phyloP scores from a whole-genome alignment of 345 rosid genomes.

The Nasturtium officinale region DNA sequence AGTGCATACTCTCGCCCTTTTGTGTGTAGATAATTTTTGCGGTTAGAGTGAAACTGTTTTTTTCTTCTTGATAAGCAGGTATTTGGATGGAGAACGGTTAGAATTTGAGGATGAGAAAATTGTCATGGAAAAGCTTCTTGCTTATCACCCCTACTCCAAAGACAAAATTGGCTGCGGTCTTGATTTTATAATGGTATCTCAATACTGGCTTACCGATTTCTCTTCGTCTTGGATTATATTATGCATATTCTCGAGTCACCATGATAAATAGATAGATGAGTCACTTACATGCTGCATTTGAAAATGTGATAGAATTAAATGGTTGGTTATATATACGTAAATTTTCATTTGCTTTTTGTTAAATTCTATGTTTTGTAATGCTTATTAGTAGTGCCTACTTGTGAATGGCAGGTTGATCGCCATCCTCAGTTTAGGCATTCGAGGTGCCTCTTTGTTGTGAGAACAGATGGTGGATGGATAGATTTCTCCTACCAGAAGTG shows the following conservation, averaged over 20 bases:
- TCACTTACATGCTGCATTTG: background rate
- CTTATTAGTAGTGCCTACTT: constrained; percentile 32
- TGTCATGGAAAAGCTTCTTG: constrained; percentile 71
- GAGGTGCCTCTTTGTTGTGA: constrained; percentile 89
- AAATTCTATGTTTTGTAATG: background rate
- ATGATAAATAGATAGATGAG: background rate
- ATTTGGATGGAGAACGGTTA: constrained; percentile 69
- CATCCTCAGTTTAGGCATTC: constrained; percentile 82
- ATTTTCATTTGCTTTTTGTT: background rate
- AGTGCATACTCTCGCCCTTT: background rate
- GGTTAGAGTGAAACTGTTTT: background rate
- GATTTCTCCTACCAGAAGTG: constrained; percentile 97
- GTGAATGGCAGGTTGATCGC: constrained; percentile 70
- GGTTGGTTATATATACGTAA: background rate
- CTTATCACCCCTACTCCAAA: constrained; percentile 68
- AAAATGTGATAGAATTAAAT: background rate
- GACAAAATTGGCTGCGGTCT: constrained; percentile 89
- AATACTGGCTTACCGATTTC: background rate
- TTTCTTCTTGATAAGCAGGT: constrained; percentile 49
- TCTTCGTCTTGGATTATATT: background rate
- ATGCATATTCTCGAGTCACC: background rate
- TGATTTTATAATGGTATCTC: constrained; percentile 73
- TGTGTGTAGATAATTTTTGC: background rate
- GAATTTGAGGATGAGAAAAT: constrained; percentile 63
- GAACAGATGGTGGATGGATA: constrained; percentile 93